A percentile compares a stretch with the other conserved stretches of the same genome.
phyloP scores from a whole-genome alignment of 139 green algal genomes.

The Eudorina sp. region DNA sequence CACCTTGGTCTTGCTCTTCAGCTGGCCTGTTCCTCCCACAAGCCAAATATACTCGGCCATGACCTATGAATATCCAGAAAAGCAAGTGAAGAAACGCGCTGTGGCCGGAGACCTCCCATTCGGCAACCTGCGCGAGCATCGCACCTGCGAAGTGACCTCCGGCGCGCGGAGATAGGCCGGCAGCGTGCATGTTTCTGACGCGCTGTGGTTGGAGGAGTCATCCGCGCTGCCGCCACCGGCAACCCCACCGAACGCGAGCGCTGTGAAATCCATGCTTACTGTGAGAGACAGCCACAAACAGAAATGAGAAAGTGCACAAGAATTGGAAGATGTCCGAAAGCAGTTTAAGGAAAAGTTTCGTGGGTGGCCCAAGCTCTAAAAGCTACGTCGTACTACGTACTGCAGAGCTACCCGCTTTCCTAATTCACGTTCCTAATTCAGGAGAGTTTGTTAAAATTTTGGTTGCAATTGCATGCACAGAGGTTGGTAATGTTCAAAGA shows the following conservation, averaged over 20 bases:
- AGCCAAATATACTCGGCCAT: conserved; percentile 80
- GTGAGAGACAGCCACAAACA: background rate
- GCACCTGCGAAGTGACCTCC: conserved; percentile 43
- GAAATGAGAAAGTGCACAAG: background rate
- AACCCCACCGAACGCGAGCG: background rate
- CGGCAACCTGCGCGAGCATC: background rate
- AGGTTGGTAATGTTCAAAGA: too few relatives aligned
- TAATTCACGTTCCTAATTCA: too few relatives aligned
- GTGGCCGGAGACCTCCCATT: background rate
- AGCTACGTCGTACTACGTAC: too few relatives aligned
- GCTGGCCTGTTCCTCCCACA: conserved; percentile 54
- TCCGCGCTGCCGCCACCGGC: conserved; percentile 7
- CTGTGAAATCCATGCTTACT: background rate
- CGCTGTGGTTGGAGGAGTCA: conserved; percentile 41
- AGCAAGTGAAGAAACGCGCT: background rate
- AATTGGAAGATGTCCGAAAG: background rate
- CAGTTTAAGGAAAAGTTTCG: background rate
- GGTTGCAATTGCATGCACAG: too few relatives aligned
- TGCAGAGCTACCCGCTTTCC: too few relatives aligned
- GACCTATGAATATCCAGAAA: conserved; percentile 45
- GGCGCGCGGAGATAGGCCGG: conserved; percentile 35
- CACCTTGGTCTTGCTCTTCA: conserved; percentile 60
- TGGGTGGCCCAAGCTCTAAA: background rate
- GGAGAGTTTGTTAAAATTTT: too few relatives aligned
- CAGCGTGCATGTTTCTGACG: conserved; percentile 5